Evolutionary conservation across 164 flowering plant genomes (phyloP).

Genomic region (Aristolochia fimbriata): DNA sequence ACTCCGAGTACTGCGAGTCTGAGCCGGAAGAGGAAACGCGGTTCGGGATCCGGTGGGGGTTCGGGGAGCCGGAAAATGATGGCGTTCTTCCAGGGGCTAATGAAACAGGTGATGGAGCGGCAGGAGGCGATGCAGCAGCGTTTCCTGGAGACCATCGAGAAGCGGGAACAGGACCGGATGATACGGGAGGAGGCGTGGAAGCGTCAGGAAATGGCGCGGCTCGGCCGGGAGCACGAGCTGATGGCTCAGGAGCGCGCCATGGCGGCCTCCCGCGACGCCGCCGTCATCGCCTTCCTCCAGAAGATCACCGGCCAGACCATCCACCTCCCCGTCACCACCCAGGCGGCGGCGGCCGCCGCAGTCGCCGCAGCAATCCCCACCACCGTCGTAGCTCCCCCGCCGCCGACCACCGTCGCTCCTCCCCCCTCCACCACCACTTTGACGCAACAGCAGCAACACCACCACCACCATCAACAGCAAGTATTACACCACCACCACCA

Average conservation of each 20-base stretch:
- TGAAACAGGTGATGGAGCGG: constrained; percentile 67
- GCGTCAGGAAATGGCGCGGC: constrained; percentile 52
- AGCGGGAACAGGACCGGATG: constrained; percentile 63
- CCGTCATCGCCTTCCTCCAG: constrained; percentile 51
- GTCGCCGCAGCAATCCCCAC: constrained; percentile 16
- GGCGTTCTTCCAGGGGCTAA: constrained; percentile 47
- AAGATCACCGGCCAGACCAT: constrained; percentile 53
- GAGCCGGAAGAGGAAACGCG: constrained; percentile 27
- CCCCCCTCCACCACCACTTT: constrained; percentile 10
- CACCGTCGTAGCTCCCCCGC: constrained; percentile 7
- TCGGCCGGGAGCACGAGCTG: constrained; percentile 46
- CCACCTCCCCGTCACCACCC: constrained; percentile 9
- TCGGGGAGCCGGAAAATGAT: constrained; percentile 29
- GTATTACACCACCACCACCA: constrained; percentile 6
- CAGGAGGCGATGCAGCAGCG: constrained; percentile 62
- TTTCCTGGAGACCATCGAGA: constrained; percentile 58
- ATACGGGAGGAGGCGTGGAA: constrained; percentile 73
- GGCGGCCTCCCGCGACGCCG: constrained; percentile 62
- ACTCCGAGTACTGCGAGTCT: no score
- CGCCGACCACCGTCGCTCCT: constrained; percentile 11
- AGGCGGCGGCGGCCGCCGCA: no score
- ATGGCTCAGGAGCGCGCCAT: constrained; percentile 55
- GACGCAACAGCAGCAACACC: constrained; percentile 13
- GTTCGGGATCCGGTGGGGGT: constrained; percentile 9
- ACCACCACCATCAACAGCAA: constrained; percentile 2